Conservation (phyloP, 2,329 filamentous ascomycete species). For the Alternaria postmessia region DNA sequence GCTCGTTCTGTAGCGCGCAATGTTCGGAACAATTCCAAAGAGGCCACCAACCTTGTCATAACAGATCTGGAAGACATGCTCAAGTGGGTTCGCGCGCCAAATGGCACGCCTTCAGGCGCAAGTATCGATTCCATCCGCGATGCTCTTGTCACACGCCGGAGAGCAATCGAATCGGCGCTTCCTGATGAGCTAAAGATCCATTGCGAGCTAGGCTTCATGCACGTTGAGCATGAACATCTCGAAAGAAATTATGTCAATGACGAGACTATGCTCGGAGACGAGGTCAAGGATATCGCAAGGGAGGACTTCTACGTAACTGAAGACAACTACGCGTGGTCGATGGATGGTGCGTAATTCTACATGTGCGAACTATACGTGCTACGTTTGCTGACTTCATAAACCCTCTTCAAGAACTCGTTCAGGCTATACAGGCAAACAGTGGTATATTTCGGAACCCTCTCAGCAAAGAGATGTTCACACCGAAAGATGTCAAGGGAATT, state of each 20-base stretch:
- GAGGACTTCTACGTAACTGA: slow-evolving; percentile 50
- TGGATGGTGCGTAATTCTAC: neutral
- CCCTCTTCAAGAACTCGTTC: slow-evolving; percentile 35
- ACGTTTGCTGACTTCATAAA: slow-evolving; percentile 33
- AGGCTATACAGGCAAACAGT: slow-evolving; percentile 42
- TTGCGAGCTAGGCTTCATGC: slow-evolving; percentile 46
- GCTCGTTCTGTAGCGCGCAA: slow-evolving; percentile 34
- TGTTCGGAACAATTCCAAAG: slow-evolving; percentile 30
- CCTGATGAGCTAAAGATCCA: slow-evolving; percentile 37
- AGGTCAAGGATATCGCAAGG: slow-evolving; percentile 44
- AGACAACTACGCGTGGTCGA: slow-evolving; percentile 51
- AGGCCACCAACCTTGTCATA: slow-evolving; percentile 31
- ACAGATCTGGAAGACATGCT: slow-evolving; percentile 38
- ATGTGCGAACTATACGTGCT: neutral
- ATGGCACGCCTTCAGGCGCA: slow-evolving; percentile 20
- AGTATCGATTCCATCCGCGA: slow-evolving; percentile 36
- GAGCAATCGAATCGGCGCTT: slow-evolving; percentile 32
- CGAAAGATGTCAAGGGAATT: slow-evolving; percentile 44
- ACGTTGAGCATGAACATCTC: slow-evolving; percentile 47
- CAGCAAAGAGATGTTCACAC: slow-evolving; percentile 47
- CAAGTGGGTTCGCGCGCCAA: slow-evolving; percentile 29
- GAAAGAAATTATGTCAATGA: slow-evolving; percentile 46
- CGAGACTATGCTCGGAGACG: slow-evolving; percentile 47
- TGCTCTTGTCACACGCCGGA: slow-evolving; percentile 37
- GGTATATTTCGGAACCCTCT: slow-evolving; percentile 47